phyloP scores from a whole-genome alignment of 2,329 filamentous ascomycete species.

The Alternaria infectoria region DNA sequence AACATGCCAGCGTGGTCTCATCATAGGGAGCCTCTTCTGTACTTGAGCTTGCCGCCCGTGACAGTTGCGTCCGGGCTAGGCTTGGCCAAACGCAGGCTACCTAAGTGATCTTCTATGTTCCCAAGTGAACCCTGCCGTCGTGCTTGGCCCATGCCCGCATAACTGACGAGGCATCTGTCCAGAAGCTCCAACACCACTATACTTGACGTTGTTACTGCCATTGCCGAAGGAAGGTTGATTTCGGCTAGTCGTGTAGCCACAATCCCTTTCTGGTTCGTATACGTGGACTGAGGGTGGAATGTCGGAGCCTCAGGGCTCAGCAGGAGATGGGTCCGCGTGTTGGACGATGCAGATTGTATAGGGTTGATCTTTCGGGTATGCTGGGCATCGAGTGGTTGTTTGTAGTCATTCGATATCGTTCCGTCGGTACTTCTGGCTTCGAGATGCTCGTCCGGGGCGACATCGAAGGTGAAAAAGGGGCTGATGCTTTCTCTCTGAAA shows the following conservation, averaged over 20 bases:
- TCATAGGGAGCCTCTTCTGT: conserved; percentile 29
- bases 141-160: conserved; percentile 10
- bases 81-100: neutral
- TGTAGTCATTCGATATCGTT: neutral
- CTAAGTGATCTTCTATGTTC: neutral
- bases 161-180: conserved; percentile 22
- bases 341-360: conserved; percentile 16
- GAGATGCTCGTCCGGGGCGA: conserved; percentile 28
- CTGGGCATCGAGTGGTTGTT: conserved; percentile 8
- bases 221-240: conserved; percentile 26
- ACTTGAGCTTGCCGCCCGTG: neutral
- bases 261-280: neutral
- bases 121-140: neutral
- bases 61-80: neutral
- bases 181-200: conserved; percentile 17
- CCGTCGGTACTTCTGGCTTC: neutral
- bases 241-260: conserved; percentile 16
- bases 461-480: conserved; percentile 18
- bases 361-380: neutral
- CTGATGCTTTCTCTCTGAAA: conserved; percentile 26
- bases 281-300: conserved; percentile 26
- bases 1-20: conserved; percentile 6
- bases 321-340: conserved; percentile 14
- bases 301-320: conserved; percentile 31
- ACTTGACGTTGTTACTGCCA: neutral